Percentiles rank a stretch among this genome's conserved stretches.
phyloP scores from a whole-genome alignment of 139 green algal species.

The Chlorella sp. region DNA sequence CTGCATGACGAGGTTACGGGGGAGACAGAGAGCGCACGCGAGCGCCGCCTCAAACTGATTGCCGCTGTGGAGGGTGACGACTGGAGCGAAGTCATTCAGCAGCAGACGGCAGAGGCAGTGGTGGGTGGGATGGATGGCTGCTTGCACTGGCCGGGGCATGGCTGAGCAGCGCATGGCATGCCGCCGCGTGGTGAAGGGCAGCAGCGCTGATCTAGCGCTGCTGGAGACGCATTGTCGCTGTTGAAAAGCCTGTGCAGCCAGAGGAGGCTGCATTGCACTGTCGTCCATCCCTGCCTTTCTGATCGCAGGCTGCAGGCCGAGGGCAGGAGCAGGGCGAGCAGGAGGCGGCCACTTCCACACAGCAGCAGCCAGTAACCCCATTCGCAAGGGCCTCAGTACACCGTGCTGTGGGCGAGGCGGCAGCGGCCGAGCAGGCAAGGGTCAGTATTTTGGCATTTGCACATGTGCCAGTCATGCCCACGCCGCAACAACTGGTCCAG shows the following conservation, averaged over 20 bases:
- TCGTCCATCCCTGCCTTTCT: too few species aligned
- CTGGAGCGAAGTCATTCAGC: constrained; percentile 85
- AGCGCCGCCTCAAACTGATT: constrained; percentile 57
- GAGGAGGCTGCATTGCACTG: too few species aligned
- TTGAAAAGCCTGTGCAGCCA: too few species aligned
- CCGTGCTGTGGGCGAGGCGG: constrained; percentile 63
- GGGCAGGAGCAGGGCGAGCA: not conserved
- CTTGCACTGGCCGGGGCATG: not conserved
- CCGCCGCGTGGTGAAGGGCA: too few species aligned
- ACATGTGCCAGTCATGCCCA: too few species aligned
- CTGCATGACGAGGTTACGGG: constrained; percentile 68
- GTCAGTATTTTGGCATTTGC: too few species aligned
- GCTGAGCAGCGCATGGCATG: not conserved
- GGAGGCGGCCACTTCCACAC: not conserved
- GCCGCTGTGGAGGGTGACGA: constrained; percentile 80
- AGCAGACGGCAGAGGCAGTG: constrained; percentile 67
- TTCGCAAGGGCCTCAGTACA: constrained; percentile 77
- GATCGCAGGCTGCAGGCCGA: not conserved
- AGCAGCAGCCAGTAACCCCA: constrained; percentile 69
- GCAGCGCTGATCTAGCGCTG: too few species aligned
- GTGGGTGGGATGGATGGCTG: not conserved
- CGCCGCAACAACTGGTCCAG: too few species aligned
- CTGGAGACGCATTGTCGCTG: too few species aligned
- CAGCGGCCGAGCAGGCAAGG: not conserved
- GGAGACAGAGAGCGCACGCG: constrained; percentile 48